Evolutionary conservation across 164 flowering plant species (phyloP).

Genomic region (Dillenia turbinata): DNA sequence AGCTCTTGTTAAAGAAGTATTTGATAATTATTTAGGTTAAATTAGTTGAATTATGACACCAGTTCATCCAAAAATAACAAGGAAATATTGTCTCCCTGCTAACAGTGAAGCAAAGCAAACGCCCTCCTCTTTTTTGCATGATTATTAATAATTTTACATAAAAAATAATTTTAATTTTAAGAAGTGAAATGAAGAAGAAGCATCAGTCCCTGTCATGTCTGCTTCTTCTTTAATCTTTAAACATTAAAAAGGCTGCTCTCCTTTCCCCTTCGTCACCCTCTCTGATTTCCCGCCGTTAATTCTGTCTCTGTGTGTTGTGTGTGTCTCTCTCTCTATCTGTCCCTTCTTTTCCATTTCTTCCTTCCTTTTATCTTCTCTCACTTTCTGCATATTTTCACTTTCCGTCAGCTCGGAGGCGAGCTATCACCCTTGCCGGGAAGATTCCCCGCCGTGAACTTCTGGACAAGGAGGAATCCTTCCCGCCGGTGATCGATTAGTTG

Average conservation of each 20-base stretch:
- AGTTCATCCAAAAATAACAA: no score
- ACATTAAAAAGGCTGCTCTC: background rate
- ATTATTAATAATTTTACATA: no score
- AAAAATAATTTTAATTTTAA: no score
- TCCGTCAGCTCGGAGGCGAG: background rate
- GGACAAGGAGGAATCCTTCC: no score
- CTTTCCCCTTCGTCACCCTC: slow-evolving; percentile 7
- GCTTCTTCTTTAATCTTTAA: slow-evolving; percentile 11
- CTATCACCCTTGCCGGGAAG: no score
- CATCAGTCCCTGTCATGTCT: slow-evolving; percentile 37
- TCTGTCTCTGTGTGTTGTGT: background rate
- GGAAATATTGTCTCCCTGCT: background rate
- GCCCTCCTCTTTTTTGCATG: background rate
- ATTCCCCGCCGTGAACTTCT: no score
- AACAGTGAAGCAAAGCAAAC: slow-evolving; percentile 9
- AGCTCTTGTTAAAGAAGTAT: no score
- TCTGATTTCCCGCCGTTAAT: slow-evolving; percentile 9
- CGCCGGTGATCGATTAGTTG: no score
- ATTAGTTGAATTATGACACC: no score
- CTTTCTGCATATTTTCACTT: background rate
- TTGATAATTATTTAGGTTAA: no score
- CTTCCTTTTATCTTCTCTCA: background rate
- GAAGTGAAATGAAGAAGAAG: background rate
- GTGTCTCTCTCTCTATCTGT: background rate
- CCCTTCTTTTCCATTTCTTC: background rate